Base-by-base conservation (phyloP, 257 asterid species). In the Nicotiana benthamiana region DNA sequence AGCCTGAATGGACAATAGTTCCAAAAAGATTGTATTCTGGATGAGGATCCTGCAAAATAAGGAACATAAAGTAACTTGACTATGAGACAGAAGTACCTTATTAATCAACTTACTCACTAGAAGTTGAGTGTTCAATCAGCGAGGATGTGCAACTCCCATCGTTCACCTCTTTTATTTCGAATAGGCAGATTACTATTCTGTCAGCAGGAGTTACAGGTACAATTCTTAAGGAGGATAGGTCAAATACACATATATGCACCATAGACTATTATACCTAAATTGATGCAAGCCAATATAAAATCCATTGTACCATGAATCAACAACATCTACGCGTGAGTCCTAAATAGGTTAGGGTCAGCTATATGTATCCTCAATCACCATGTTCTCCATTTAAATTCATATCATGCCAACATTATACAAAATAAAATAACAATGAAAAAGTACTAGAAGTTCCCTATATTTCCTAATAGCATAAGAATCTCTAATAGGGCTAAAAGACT, bases 1-100 rank as follows among this genome's bases (percentile, higher is more conserved):
- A 86, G 81, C 99, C 99, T 81, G 99, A 94, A 86, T 96, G 99
- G 59, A 96, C 97, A 84, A 96, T 94, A 46, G 97, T 91, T 80
- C 97, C 99, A 87, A 88, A 96, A 80, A 96, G 98, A 78, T 84
- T 90, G 83, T 96, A 96, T 83, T 94, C 98, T 2, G 97, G 99
- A 62, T 89, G 88, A 62, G 77, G 89, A 88, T 94, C 98, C 99
- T 96, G 92, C 88, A 87, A 79, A 28, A 85, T 62, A 56, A 70
- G 79, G 82, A 83, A 77, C 83, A 86, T 59, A 75, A 51, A 27
- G 32, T 64, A 36, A 43, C 34, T 27, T 51, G 56, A 32, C 68
- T 24, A 20, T 3, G 15, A 4, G 80, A 56, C 9, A 1, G 66
- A 59, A 46, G 62, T 74, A 48, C 26, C 43, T 74, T 74, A 74